These are phyloP conservation scores for Fraxinus floribunda DNA, from an alignment of 305 asterid genomes.

Conservation along the genomic window DNA sequence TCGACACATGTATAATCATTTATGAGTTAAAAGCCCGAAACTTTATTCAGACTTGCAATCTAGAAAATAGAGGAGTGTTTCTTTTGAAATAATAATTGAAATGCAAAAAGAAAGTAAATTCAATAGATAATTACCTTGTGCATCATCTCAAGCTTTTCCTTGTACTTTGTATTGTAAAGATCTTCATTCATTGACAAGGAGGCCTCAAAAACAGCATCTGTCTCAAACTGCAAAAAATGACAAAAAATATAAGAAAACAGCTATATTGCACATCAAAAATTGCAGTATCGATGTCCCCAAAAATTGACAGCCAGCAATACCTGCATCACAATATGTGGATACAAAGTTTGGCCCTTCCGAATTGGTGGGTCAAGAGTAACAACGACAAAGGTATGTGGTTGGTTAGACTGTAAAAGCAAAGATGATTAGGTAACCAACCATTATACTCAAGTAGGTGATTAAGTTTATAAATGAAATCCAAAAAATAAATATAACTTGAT, in stretches of 20 bases:
- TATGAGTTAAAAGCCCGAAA: slow-evolving; percentile 7
- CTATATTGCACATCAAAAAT: slow-evolving; percentile 9
- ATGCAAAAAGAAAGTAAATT: slow-evolving; percentile 7
- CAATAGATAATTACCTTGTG: slow-evolving; percentile 56
- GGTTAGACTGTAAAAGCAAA: slow-evolving; percentile 70
- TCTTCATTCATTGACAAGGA: slow-evolving; percentile 72
- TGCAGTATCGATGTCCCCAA: background rate
- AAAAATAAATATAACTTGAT: background rate
- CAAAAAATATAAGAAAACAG: slow-evolving; percentile 1
- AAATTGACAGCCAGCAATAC: slow-evolving; percentile 36
- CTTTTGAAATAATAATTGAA: background rate
- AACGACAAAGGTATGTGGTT: slow-evolving; percentile 89
- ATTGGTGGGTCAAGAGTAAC: slow-evolving; percentile 98
- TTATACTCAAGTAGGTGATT: slow-evolving; percentile 3
- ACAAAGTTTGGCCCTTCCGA: slow-evolving; percentile 95
- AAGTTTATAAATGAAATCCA: background rate
- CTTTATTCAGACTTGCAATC: background rate
- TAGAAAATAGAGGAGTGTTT: background rate
- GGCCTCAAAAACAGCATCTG: slow-evolving; percentile 69
- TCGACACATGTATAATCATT: background rate
- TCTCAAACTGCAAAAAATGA: slow-evolving; percentile 67
- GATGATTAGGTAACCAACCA: slow-evolving; percentile 16
- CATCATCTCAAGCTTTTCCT: slow-evolving; percentile 64
- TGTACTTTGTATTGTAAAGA: slow-evolving; percentile 71
- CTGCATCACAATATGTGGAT: slow-evolving; percentile 98